Evolutionary conservation across 2,329 filamentous ascomycete species (phyloP), one percentile per base, ranked within the genome.

Genomic region (Capronia epimyces): DNA sequence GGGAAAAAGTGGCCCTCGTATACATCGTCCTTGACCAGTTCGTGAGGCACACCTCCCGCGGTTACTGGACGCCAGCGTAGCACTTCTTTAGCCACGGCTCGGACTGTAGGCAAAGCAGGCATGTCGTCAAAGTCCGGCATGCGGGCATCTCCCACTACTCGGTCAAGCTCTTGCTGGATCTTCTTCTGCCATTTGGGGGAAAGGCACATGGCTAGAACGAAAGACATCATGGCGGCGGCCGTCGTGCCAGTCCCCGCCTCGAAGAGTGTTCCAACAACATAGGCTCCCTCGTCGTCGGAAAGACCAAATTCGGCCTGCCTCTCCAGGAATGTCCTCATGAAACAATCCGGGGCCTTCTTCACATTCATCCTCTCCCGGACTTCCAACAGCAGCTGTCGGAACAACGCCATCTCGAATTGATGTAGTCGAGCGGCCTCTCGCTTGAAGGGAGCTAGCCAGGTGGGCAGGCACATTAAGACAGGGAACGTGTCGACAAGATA

Each of bases 1-100:
- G 69, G 66, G 29, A 77, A 71, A 60, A 72, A 73, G 50, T 69
- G 73, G 4, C 72, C 73, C 16, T 67, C 27, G 27, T 60, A 58
- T 1, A 53, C 42, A 25, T 60, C 57, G 18, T 60, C 57, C 36
- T 51, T 49, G 48, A 46, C 50, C 24, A 57, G n/a, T 32, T 50
- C 27, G 40, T 61, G 59, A 16, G 59, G 58, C 2, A 61, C 43
- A 2, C 58, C 59, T 12, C 59, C 57, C 0, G 59, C 55, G 12
- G 56, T 58, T 6, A 60, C 57, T 3, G 72, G 72, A 3, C 71
- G 68, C 72, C 71, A 74, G 34, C 71, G 65, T 36, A 73, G 62
- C 2, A 62, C 64, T 62, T 74, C 71, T 62, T 74, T 70, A 22
- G 64, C 64, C 1, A 70, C 59, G 20, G 69, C 69, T 4, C 68